Percentiles rank a stretch among this genome's conserved stretches.
Conservation (phyloP, 2,329 filamentous ascomycete genomes). For the Lecanicillium sp. region DNA sequence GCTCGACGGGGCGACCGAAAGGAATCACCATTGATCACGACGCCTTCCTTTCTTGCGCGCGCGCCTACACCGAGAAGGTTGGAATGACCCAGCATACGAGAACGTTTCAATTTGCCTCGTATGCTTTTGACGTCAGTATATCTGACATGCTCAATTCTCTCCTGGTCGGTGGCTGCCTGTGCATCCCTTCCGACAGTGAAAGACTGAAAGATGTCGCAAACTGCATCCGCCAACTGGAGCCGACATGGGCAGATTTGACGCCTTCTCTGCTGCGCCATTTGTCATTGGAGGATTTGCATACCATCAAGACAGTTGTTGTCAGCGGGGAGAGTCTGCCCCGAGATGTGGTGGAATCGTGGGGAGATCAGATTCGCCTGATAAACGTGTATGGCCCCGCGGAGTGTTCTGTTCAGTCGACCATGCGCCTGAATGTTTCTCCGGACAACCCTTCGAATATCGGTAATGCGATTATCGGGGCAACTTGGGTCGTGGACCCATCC, state of each 20-base stretch:
- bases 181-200: slow-evolving; percentile 13
- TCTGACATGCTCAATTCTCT: slow-evolving; percentile 9
- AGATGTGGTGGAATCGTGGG: neutral
- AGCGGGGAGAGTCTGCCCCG: neutral
- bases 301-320: neutral
- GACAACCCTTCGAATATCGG: slow-evolving; percentile 12
- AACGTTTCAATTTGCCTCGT: slow-evolving; percentile 13
- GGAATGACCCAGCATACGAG: neutral
- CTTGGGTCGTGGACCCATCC: slow-evolving; percentile 9
- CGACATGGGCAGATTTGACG: slow-evolving; percentile 12
- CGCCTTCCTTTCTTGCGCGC: slow-evolving; percentile 15
- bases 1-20: slow-evolving; percentile 45
- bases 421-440: neutral
- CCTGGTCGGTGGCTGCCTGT: slow-evolving; percentile 8
- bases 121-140: slow-evolving; percentile 13
- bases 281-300: no score
- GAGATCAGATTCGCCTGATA: neutral
- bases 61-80: slow-evolving; percentile 10
- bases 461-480: neutral
- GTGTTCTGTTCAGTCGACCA: neutral
- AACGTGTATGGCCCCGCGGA: slow-evolving; percentile 12
- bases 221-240: slow-evolving; percentile 11
- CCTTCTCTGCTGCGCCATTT: no score
- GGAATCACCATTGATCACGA: slow-evolving; percentile 35
- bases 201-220: slow-evolving; percentile 6